Percentiles rank a stretch among this genome's conserved stretches.
Conservation (phyloP, 2,329 filamentous ascomycete genomes). For the Periconia sp. region DNA sequence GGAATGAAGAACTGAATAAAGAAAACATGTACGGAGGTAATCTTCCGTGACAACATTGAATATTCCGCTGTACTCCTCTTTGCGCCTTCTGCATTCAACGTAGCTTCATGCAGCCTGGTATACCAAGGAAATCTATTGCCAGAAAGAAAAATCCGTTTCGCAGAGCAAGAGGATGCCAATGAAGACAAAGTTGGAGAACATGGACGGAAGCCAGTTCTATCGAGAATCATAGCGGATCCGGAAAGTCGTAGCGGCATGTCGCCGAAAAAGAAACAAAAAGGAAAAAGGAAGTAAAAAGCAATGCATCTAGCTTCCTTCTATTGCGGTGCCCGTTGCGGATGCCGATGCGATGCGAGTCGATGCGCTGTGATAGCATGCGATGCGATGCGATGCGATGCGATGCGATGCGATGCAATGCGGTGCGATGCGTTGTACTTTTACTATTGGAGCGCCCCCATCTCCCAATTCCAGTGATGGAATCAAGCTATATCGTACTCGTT, state of each 20-base stretch:
- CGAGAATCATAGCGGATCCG: not conserved
- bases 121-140: no score
- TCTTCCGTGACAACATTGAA: no score
- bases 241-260: not conserved
- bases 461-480: not conserved
- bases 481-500: not conserved
- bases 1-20: not conserved
- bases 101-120: no score
- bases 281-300: no score
- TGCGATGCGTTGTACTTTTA: not conserved
- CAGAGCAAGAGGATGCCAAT: not conserved
- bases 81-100: no score
- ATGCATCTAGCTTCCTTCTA: no score
- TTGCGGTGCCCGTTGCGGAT: not conserved
- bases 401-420: not conserved
- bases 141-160: no score
- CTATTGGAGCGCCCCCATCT: not conserved
- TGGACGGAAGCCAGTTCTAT: not conserved
- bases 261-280: not conserved
- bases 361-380: no score
- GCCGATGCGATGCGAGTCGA: not conserved
- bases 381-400: no score
- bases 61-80: no score
- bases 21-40: not conserved
- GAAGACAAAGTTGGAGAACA: not conserved